Evolutionary conservation across 192 early-diverging fungal genomes (phyloP), one percentile per base, ranked within the genome.

Genomic region (Coemansia sp.): DNA sequence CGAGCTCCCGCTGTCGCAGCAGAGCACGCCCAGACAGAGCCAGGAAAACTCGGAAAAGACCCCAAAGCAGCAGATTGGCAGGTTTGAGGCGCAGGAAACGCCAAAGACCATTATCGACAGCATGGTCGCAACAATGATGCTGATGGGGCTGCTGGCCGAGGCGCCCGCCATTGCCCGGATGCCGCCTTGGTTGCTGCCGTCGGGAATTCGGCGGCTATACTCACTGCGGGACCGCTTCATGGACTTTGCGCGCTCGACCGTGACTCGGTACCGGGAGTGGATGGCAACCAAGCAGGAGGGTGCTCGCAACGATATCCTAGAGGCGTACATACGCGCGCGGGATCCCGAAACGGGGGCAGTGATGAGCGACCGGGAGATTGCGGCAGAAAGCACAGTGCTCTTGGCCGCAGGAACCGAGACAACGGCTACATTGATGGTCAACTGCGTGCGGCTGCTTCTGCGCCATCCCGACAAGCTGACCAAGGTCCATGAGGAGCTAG

Each of bases 361-460:
- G 13, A 45, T 68, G 23, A 52, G 19, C 17, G 37, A 47, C 30
- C 3, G 11, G 0, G 47, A 60, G 10, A 38, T 61, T 16, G 51
- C 35, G 2, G 53, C 64, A 9, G 64, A 67, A 21, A 39, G 32
- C 35, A 48, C 56, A 6, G 51, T 60, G 32, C 46, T 59, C 22
- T 44, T 67, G 28, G 41, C 46, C 16, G 64, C 56, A 3, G 64
- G 64, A 2, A 52, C 56, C 12, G 64, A 58, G 17, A 67, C 64
- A 1, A 33, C 39, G 1, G 33, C 51, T 25, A 58, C 58, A 27
- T 7, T 51, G 1, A 16, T 67, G 30, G 46, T 33, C 5, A 49
- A 38, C 46, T 35, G 29, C 37, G 35, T 54, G 2, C 40, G 40
- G 13, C 33, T 50, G 20, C 43, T 67, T 14, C 28, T 67, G 13